Evolutionary conservation across 345 rosid genomes (phyloP).

Genomic region (Citrus reticulata): DNA sequence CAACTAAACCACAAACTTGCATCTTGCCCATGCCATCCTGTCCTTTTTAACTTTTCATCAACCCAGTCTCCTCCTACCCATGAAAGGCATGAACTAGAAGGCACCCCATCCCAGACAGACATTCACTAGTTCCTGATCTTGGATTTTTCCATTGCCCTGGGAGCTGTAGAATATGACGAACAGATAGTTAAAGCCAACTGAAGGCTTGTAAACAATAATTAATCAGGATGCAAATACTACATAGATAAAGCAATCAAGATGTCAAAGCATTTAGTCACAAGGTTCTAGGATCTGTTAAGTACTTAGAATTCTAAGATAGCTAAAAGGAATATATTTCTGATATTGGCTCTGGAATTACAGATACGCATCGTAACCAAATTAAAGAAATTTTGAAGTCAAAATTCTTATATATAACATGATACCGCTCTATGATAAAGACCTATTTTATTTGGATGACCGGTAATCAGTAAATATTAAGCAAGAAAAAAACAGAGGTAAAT

Average conservation of each 20-base stretch:
- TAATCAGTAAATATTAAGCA: background rate
- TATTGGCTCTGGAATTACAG: too few relatives aligned
- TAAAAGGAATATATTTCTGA: background rate
- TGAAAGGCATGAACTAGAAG: background rate
- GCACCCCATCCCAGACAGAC: background rate
- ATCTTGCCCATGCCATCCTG: background rate
- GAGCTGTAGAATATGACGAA: slow-evolving; percentile 38
- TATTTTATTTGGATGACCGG: background rate
- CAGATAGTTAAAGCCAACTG: background rate
- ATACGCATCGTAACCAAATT: background rate
- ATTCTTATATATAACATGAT: background rate
- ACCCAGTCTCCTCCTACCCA: slow-evolving; percentile 4
- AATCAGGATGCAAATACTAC: background rate
- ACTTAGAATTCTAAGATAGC: background rate
- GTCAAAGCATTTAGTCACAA: background rate
- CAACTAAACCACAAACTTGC: slow-evolving; percentile 1
- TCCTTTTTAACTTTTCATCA: background rate
- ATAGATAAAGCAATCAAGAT: background rate
- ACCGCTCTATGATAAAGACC: background rate
- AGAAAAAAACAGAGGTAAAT: background rate
- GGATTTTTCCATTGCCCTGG: slow-evolving; percentile 58
- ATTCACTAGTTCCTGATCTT: slow-evolving; percentile 36
- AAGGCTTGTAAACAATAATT: background rate
- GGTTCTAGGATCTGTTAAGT: background rate
- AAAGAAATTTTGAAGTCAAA: background rate